phyloP scores from a whole-genome alignment of 345 rosid species.

The Linum usitatissimum region DNA sequence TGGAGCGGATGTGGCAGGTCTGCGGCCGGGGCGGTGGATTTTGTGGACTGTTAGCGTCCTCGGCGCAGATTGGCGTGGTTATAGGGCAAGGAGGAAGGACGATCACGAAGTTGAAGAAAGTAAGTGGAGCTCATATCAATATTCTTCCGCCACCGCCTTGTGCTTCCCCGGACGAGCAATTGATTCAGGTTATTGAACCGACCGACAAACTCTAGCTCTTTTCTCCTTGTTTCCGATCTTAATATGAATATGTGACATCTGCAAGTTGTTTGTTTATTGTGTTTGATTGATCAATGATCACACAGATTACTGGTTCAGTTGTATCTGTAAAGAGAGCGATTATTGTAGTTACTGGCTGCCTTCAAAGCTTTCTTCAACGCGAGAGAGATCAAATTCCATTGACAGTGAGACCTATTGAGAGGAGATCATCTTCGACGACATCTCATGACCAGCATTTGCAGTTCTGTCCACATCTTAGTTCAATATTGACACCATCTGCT shows the following conservation, averaged over 20 bases:
- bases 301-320: slow-evolving; percentile 42
- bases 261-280: not conserved
- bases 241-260: not conserved
- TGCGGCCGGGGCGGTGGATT: slow-evolving; percentile 20
- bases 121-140: slow-evolving; percentile 43
- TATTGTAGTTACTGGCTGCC: slow-evolving; percentile 33
- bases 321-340: slow-evolving; percentile 64
- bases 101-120: slow-evolving; percentile 35
- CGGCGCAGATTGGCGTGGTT: slow-evolving; percentile 39
- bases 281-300: slow-evolving; percentile 3
- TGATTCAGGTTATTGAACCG: slow-evolving; percentile 41
- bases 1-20: slow-evolving; percentile 49
- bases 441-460: slow-evolving; percentile 33
- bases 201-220: not conserved
- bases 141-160: slow-evolving; percentile 48
- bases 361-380: slow-evolving; percentile 30
- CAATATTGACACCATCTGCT: slow-evolving; percentile 21
- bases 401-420: slow-evolving; percentile 21
- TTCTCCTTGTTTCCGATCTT: not conserved
- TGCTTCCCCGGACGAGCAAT: slow-evolving; percentile 30
- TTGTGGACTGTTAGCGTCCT: slow-evolving; percentile 48
- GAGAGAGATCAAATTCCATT: slow-evolving; percentile 12
- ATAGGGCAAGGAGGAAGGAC: slow-evolving; percentile 39
- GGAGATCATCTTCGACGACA: slow-evolving; percentile 13
- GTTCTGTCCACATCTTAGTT: slow-evolving; percentile 40